These are phyloP conservation scores for Lumnitzera racemosa DNA, from an alignment of 345 rosid species.

Conservation along the genomic window DNA sequence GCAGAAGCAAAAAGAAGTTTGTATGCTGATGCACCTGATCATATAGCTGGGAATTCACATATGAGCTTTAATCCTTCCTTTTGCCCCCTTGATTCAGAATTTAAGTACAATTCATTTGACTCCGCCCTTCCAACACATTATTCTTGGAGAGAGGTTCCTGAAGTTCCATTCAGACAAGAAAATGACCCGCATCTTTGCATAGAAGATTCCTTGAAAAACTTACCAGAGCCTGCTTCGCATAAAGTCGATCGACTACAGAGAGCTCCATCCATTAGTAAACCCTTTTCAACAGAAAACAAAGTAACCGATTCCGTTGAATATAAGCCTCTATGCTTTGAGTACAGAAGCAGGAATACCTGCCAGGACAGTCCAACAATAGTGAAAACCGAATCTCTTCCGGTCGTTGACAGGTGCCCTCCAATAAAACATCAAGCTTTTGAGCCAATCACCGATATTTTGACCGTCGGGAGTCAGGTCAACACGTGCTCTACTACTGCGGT, in stretches of 20 bases:
- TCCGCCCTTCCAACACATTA: conserved; percentile 26
- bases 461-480: conserved; percentile 33
- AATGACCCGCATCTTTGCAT: conserved; percentile 19
- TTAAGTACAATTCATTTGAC: conserved; percentile 29
- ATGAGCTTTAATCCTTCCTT: conserved; percentile 34
- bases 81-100: conserved; percentile 21
- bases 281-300: conserved; percentile 21
- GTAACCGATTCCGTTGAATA: conserved; percentile 7
- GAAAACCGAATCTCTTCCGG: conserved; percentile 18
- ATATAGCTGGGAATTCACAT: conserved; percentile 28
- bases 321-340: conserved; percentile 31
- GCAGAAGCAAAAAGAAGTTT: conserved; percentile 34
- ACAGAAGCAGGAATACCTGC: conserved; percentile 20
- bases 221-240: neutral
- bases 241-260: neutral
- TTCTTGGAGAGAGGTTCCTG: conserved; percentile 51
- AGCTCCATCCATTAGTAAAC: conserved; percentile 14
- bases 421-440: conserved; percentile 22
- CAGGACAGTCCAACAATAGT: conserved; percentile 14
- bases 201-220: conserved; percentile 22
- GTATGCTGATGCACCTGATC: conserved; percentile 25
- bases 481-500: conserved; percentile 24
- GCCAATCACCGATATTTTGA: conserved; percentile 24
- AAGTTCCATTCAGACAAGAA: conserved; percentile 36
- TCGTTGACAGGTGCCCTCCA: conserved; percentile 19